phyloP scores from a whole-genome alignment of 495 filamentous ascomycete species.

The Tuber indicum region DNA sequence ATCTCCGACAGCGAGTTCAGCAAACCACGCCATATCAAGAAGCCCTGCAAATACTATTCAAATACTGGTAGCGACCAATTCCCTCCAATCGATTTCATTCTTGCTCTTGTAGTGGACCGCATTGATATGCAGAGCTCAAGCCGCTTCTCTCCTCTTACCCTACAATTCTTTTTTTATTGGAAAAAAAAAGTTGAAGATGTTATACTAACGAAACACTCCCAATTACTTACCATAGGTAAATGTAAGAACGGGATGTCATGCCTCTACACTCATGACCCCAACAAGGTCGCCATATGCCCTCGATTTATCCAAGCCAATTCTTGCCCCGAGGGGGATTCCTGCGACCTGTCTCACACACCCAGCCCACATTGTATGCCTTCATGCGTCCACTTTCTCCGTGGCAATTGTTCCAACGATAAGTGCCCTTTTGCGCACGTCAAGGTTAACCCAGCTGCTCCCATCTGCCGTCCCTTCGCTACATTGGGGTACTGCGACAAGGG shows the following conservation, averaged over 20 bases:
- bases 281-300: conserved; percentile 87
- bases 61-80: conserved; percentile 71
- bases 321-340: conserved; percentile 71
- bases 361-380: conserved; percentile 77
- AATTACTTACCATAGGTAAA: conserved; percentile 37
- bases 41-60: conserved; percentile 83
- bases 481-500: conserved; percentile 90
- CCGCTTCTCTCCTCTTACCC: conserved; percentile 27
- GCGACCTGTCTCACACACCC: conserved; percentile 88
- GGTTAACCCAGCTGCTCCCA: conserved; percentile 70
- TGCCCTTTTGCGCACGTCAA: conserved; percentile 87
- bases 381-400: conserved; percentile 84
- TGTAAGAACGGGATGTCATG: conserved; percentile 50
- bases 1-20: conserved; percentile 21
- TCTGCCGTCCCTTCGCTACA: conserved; percentile 77
- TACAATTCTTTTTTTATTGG: conserved; percentile 21
- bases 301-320: conserved; percentile 72
- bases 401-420: conserved; percentile 78
- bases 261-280: conserved; percentile 74
- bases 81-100: conserved; percentile 39
- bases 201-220: conserved; percentile 33
- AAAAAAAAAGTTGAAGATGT: conserved; percentile 32
- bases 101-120: conserved; percentile 31
- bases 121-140: conserved; percentile 34
- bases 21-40: conserved; percentile 51